Conservation (phyloP, 208 protist species). For the Leishmania lainsoni region DNA sequence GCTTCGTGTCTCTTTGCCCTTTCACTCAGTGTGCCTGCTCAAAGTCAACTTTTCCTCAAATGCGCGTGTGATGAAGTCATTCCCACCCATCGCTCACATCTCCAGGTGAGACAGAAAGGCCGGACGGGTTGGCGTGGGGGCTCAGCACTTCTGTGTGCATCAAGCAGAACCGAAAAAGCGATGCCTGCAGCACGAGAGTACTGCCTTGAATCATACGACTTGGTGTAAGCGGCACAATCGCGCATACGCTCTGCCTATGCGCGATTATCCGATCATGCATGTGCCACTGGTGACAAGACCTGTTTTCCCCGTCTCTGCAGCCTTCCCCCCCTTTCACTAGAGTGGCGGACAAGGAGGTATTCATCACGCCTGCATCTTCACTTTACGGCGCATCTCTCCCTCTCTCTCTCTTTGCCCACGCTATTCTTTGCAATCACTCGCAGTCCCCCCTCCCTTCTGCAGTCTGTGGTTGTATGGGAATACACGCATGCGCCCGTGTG, state of each 20-base stretch:
- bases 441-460: background rate
- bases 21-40: background rate
- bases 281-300: background rate
- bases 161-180: background rate
- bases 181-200: background rate
- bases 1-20: background rate
- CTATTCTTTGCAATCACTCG: background rate
- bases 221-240: background rate
- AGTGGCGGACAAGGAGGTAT: background rate
- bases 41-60: background rate
- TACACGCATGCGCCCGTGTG: background rate
- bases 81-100: background rate
- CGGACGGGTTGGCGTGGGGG: background rate
- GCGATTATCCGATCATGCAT: background rate
- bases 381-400: background rate
- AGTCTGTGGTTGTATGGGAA: background rate
- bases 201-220: background rate
- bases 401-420: background rate
- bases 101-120: background rate
- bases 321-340: background rate
- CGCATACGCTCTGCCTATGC: background rate
- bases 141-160: background rate
- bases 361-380: background rate
- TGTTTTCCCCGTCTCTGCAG: constrained; percentile 4
- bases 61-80: background rate